These are phyloP conservation scores for Ampelomyces quisqualis DNA, from an alignment of 2,329 filamentous ascomycete genomes.

Conservation along the genomic window DNA sequence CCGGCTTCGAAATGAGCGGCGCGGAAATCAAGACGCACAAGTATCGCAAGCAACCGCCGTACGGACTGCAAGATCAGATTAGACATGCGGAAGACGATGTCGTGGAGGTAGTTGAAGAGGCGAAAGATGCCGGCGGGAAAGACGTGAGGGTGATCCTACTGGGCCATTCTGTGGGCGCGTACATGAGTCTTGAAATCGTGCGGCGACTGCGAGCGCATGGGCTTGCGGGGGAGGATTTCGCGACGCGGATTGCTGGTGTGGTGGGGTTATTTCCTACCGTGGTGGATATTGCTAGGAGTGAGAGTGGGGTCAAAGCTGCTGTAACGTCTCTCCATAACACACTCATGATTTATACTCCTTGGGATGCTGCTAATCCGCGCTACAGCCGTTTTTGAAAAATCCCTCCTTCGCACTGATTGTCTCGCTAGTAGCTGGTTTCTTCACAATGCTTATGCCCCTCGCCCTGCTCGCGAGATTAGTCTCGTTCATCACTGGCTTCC, in stretches of 20 bases:
- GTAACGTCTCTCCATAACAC: constrained; percentile 35
- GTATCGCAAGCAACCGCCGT: constrained; percentile 34
- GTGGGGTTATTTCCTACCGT: constrained; percentile 52
- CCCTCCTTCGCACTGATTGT: constrained; percentile 29
- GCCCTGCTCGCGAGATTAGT: constrained; percentile 47
- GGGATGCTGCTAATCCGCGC: constrained; percentile 11
- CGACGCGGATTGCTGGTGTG: constrained; percentile 31
- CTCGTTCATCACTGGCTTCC: constrained; percentile 46
- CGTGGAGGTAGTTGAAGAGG: constrained; percentile 40
- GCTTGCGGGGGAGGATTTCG: constrained; percentile 20
- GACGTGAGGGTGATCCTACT: constrained; percentile 44
- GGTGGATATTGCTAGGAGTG: constrained; percentile 49
- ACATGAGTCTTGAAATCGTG: constrained; percentile 48
- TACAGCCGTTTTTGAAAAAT: constrained; percentile 29
- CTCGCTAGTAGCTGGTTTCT: constrained; percentile 43
- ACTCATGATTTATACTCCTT: too few species aligned
- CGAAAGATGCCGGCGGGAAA: constrained; percentile 18
- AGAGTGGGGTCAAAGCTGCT: constrained; percentile 44
- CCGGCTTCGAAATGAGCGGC: constrained; percentile 46
- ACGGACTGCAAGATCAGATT: constrained; percentile 55
- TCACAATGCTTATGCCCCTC: constrained; percentile 48
- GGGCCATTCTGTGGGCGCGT: constrained; percentile 52
- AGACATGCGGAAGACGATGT: constrained; percentile 49
- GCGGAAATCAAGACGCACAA: constrained; percentile 23
- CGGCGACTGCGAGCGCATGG: constrained; percentile 34